Evolutionary conservation across 2,329 filamentous ascomycete species (phyloP).

Genomic region (Pyrenochaeta sp.): DNA sequence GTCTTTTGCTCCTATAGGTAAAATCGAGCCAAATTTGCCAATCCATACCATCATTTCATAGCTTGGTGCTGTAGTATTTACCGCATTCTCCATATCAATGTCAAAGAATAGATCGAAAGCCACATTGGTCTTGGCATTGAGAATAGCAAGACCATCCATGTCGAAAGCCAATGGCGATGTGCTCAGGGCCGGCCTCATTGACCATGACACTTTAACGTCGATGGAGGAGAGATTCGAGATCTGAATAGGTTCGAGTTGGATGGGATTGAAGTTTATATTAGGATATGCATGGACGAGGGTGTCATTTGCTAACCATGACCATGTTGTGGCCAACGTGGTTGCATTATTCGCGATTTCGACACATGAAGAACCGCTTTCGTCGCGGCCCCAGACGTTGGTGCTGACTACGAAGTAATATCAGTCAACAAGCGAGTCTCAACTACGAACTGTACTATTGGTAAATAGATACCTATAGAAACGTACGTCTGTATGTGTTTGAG

Average conservation of each 20-base stretch:
- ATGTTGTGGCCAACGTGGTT: slow-evolving; percentile 2
- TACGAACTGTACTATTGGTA: background rate
- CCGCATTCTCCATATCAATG: background rate
- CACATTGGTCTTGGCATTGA: slow-evolving; percentile 6
- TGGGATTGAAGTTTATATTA: slow-evolving; percentile 6
- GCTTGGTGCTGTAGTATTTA: slow-evolving; percentile 6
- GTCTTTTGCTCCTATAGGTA: slow-evolving; percentile 1
- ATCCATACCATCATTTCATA: slow-evolving; percentile 12
- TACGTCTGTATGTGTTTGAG: slow-evolving; percentile 2
- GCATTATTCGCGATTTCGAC: slow-evolving; percentile 1
- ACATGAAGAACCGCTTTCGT: slow-evolving; percentile 4
- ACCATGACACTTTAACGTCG: slow-evolving; percentile 9
- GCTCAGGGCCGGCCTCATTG: slow-evolving; percentile 3
- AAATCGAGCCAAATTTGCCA: slow-evolving; percentile 3
- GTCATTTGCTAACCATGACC: slow-evolving; percentile 5
- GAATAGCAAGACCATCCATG: background rate
- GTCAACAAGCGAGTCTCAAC: background rate
- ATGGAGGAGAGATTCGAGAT: slow-evolving; percentile 3
- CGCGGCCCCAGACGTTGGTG: slow-evolving; percentile 7
- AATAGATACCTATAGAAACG: background rate
- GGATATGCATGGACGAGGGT: slow-evolving; percentile 8
- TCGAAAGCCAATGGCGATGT: background rate
- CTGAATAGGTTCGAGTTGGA: slow-evolving; percentile 3
- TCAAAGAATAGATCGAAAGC: slow-evolving; percentile 8
- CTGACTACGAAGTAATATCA: background rate